Conservation (phyloP, 2,329 filamentous ascomycete genomes). For the Penicillium brevicompactum region DNA sequence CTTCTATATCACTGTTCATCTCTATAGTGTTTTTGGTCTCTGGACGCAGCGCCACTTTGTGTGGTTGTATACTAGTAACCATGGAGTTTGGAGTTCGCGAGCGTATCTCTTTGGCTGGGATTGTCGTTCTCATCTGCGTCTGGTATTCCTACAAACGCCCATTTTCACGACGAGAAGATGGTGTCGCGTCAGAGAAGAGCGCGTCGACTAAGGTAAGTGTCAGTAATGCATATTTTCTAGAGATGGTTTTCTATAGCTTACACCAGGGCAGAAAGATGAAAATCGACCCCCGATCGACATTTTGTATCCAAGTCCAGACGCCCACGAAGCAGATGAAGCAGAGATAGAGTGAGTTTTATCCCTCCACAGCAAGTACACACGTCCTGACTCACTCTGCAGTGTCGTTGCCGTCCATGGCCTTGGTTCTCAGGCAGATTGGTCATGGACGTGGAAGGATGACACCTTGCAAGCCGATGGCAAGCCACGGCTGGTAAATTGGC, state of each 20-base stretch:
- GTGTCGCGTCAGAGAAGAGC: not conserved
- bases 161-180: not conserved
- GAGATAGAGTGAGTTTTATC: not conserved
- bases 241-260: not conserved
- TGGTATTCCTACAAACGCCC: not conserved
- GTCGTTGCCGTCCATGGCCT: slow-evolving; percentile 2
- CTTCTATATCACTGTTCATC: no score
- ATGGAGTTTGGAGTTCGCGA: not conserved
- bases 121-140: not conserved
- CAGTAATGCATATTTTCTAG: not conserved
- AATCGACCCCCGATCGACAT: not conserved
- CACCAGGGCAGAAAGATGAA: not conserved
- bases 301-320: not conserved
- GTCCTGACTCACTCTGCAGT: not conserved
- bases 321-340: not conserved
- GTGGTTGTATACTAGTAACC: not conserved
- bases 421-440: slow-evolving; percentile 3
- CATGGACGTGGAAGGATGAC: slow-evolving; percentile 3
- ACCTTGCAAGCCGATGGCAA: not conserved
- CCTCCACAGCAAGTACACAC: no score
- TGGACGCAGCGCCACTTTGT: not conserved
- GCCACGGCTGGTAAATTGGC: slow-evolving; percentile 3
- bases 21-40: not conserved
- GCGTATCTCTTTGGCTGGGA: not conserved
- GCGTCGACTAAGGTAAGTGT: not conserved